phyloP scores from a whole-genome alignment of 441 rosid species.

The Bocquillonia castaneifolia region DNA sequence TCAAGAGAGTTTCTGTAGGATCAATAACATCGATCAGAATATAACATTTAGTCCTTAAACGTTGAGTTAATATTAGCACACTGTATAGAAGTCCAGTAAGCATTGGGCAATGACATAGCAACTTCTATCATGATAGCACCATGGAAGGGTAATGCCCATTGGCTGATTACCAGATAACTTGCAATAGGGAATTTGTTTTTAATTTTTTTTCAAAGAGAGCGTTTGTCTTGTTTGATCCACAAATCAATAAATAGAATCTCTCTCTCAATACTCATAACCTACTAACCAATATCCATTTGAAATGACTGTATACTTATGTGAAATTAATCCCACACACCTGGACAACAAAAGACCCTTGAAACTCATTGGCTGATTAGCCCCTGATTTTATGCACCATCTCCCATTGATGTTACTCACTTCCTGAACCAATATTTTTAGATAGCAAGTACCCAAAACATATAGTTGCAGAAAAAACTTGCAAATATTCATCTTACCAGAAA shows the following conservation, averaged over 20 bases:
- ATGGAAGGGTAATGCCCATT: not conserved
- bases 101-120: not conserved
- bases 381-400: conserved; percentile 79
- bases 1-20: not conserved
- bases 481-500: conserved; percentile 41
- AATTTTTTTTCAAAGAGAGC: not conserved
- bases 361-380: conserved; percentile 43
- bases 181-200: not conserved
- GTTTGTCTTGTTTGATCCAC: not conserved
- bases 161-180: not conserved
- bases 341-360: conserved; percentile 69
- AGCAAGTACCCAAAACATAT: conserved; percentile 16
- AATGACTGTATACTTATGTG: conserved; percentile 11
- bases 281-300: conserved; percentile 1
- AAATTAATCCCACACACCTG: conserved; percentile 43
- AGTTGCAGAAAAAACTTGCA: conserved; percentile 16
- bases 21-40: not conserved
- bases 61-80: not conserved
- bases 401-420: conserved; percentile 56
- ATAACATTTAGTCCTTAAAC: not conserved
- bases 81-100: not conserved
- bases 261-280: not conserved
- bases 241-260: not conserved
- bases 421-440: conserved; percentile 35
- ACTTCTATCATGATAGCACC: not conserved